Evolutionary conservation across 805 yeast genomes (phyloP).

Genomic region (Candida ascalaphidarum): DNA sequence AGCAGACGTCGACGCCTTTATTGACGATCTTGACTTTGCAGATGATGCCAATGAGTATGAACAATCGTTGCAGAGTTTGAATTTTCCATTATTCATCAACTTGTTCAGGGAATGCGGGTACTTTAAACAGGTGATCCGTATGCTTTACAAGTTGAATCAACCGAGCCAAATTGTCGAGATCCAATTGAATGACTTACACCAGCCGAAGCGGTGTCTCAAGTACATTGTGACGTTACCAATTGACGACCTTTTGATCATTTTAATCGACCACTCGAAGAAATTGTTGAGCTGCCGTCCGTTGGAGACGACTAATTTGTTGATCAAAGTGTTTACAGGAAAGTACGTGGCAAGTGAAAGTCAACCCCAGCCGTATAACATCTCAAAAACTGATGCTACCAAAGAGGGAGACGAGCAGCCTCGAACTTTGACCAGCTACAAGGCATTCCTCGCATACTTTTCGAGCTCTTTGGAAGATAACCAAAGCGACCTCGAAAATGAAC

Average conservation of each 20-base stretch:
- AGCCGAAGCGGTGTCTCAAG: slow-evolving; percentile 49
- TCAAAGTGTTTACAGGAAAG: slow-evolving; percentile 83
- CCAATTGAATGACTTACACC: slow-evolving; percentile 54
- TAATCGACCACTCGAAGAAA: slow-evolving; percentile 56
- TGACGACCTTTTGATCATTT: slow-evolving; percentile 67
- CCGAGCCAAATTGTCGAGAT: slow-evolving; percentile 72
- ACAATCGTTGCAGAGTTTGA: slow-evolving; percentile 38
- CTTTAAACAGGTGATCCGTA: slow-evolving; percentile 52
- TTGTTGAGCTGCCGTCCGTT: slow-evolving; percentile 64
- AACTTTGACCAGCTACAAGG: slow-evolving; percentile 21
- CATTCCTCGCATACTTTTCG: slow-evolving; percentile 21
- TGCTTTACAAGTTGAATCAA: slow-evolving; percentile 66
- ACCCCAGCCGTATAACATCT: not conserved
- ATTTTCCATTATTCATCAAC: slow-evolving; percentile 57
- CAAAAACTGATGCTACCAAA: no score
- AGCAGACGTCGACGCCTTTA: slow-evolving; percentile 49
- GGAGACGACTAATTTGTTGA: slow-evolving; percentile 73
- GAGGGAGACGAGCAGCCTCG: no score
- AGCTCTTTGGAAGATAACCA: slow-evolving; percentile 3
- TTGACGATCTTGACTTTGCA: slow-evolving; percentile 29
- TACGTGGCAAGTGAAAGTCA: slow-evolving; percentile 39
- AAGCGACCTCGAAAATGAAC: slow-evolving; percentile 1
- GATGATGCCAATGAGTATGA: not conserved
- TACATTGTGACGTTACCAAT: slow-evolving; percentile 63
- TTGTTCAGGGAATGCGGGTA: slow-evolving; percentile 70